These are phyloP conservation scores for Sporothrix protearum DNA, from an alignment of 2,329 filamentous ascomycete genomes.

Conservation along the genomic window DNA sequence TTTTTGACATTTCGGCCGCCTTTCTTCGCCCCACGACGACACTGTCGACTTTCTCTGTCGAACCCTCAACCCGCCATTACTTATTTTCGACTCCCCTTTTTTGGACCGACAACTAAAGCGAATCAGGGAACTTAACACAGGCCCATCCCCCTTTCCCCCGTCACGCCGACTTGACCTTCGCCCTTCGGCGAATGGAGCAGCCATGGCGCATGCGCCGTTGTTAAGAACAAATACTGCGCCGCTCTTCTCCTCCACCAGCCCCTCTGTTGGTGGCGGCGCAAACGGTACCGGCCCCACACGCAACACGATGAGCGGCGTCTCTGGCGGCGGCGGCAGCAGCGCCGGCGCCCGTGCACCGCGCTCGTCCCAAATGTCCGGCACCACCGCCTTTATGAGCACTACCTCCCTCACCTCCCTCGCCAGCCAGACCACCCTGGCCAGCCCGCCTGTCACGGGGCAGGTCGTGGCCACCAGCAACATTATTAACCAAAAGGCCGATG, in stretches of 20 bases:
- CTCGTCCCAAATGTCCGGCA: slow-evolving; percentile 61
- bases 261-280: slow-evolving; percentile 46
- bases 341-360: slow-evolving; percentile 41
- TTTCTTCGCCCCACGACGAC: background rate
- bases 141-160: background rate
- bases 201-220: slow-evolving; percentile 59
- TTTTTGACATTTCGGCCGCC: background rate
- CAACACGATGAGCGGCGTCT: slow-evolving; percentile 49
- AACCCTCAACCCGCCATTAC: background rate
- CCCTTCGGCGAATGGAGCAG: slow-evolving; percentile 43
- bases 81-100: background rate
- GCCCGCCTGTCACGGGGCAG: slow-evolving; percentile 51
- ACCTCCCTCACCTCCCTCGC: slow-evolving; percentile 51
- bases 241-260: slow-evolving; percentile 45
- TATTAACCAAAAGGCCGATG: slow-evolving; percentile 94
- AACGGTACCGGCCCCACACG: slow-evolving; percentile 27
- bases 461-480: slow-evolving; percentile 84
- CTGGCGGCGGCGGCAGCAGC: slow-evolving; percentile 21
- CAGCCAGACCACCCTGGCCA: slow-evolving; percentile 42
- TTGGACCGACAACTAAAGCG: background rate
- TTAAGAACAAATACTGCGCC: slow-evolving; percentile 58
- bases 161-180: background rate
- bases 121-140: too few relatives aligned
- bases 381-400: slow-evolving; percentile 53
- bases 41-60: background rate